Evolutionary conservation across 2,329 filamentous ascomycete species (phyloP), one percentile per base, ranked within the genome.

Genomic region (Fusarium compactum): DNA sequence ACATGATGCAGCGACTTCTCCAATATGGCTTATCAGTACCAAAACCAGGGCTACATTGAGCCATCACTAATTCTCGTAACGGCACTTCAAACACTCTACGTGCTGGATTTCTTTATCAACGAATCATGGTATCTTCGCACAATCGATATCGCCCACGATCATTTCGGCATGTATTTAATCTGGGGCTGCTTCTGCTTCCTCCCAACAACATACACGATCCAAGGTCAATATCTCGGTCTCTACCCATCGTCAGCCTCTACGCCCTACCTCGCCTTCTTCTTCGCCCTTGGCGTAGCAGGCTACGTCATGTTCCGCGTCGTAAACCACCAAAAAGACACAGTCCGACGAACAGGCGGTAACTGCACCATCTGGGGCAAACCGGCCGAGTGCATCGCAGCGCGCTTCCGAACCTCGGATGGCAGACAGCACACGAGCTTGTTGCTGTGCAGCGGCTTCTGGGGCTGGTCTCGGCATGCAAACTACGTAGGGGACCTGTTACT

Each of bases 71-170:
- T 85, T 2, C 76, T 85, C 11, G 78, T 83, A 11, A 80, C 80
- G 9, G 75, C 82, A 66, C 76, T 85, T 3, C 84, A 85, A 61
- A 72, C 75, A 1, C 69, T 84, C 10, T 85, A 85, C 53, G 80
- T 84, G 10, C 66, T 85, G 1, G 83, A 86, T 48, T 85, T 85
- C 59, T 86, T 85, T 52, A 74, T 82, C 50, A 85, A 85, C 10
- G 84, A 85, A 67, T 78, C 81, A 15, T 85, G 84, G 83, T 85
- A 85, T 62, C 74, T 83, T n/a, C 78, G 79, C 22, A 84, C 82
- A 3, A 82, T 83, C 12, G 82, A 84, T 55, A 83, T 83, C 40
- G 76, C 76, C 6, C 81, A 83, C 51, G 82, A 84, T 40, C 82
- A 83, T 48, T 83, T 81, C 34, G 82, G 82, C 4, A 84, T 84